A percentile compares a stretch with the other conserved stretches of the same genome.
Evolutionary conservation across 805 yeast species (phyloP).

Genomic region (Schwanniomyces occidentalis): DNA sequence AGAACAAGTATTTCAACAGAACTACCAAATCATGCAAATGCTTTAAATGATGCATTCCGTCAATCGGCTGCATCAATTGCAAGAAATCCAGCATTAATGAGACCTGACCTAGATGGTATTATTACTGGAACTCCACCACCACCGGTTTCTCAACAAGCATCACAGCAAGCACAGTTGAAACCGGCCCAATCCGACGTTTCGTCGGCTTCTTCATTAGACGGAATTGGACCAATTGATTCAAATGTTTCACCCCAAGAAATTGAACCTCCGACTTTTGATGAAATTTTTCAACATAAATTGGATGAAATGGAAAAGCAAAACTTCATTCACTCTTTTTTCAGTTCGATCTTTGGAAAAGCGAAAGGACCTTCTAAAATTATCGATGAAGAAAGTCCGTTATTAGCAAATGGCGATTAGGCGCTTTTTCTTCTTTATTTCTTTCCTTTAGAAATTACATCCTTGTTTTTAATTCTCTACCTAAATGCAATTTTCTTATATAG

Average conservation of each 20-base stretch:
- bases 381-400: slow-evolving; percentile 6
- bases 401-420: slow-evolving; percentile 1
- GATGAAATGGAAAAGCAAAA: slow-evolving; percentile 13
- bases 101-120: slow-evolving; percentile 32
- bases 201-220: slow-evolving; percentile 17
- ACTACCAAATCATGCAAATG: slow-evolving; percentile 1
- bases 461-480: too few species aligned
- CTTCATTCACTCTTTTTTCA: background rate
- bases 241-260: slow-evolving; percentile 30
- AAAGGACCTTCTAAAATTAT: background rate
- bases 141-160: slow-evolving; percentile 10
- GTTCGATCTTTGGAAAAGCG: slow-evolving; percentile 1
- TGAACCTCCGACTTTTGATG: slow-evolving; percentile 35
- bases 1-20: slow-evolving; percentile 18
- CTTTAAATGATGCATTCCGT: slow-evolving; percentile 17
- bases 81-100: slow-evolving; percentile 35
- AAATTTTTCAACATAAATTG: slow-evolving; percentile 25
- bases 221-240: slow-evolving; percentile 16
- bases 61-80: slow-evolving; percentile 46
- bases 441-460: too few species aligned
- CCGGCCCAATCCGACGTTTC: slow-evolving; percentile 25
- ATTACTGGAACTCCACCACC: slow-evolving; percentile 30
- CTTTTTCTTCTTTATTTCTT: background rate
- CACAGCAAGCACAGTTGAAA: too few species aligned
- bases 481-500: too few species aligned